phyloP scores from a whole-genome alignment of 768 basidiomycete species.

The Ramaria rubella region DNA sequence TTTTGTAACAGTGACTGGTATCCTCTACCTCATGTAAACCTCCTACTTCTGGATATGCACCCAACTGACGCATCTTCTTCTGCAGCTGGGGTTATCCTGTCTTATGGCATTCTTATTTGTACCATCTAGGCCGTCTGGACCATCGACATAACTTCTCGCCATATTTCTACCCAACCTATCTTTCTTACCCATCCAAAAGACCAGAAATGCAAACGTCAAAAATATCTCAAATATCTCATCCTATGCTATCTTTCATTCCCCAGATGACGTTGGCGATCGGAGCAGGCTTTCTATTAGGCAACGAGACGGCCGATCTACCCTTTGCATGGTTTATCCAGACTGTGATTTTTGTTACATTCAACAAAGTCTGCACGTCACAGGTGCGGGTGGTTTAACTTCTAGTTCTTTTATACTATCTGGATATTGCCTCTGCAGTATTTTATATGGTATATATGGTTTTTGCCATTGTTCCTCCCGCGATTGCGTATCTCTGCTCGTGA shows the following conservation, averaged over 20 bases:
- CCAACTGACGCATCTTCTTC: neutral
- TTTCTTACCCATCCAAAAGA: slow-evolving; percentile 56
- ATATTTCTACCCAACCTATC: slow-evolving; percentile 93
- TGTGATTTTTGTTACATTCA: slow-evolving; percentile 85
- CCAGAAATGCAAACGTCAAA: neutral
- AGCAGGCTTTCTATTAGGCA: slow-evolving; percentile 67
- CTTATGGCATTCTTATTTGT: slow-evolving; percentile 85
- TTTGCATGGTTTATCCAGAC: slow-evolving; percentile 94
- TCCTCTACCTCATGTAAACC: slow-evolving; percentile 66
- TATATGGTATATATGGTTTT: slow-evolving; percentile 88
- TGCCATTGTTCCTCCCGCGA: slow-evolving; percentile 73
- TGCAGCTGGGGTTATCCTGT: slow-evolving; percentile 92
- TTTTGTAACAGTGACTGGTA: slow-evolving; percentile 52
- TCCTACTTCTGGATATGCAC: slow-evolving; percentile 6
- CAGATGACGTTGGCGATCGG: slow-evolving; percentile 70
- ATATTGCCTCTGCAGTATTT: slow-evolving; percentile 62
- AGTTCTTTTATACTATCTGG: neutral
- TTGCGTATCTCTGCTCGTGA: slow-evolving; percentile 45
- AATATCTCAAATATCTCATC: slow-evolving; percentile 17
- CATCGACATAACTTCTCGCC: slow-evolving; percentile 98
- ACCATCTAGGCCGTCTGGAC: slow-evolving; percentile 85
- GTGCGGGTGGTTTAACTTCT: slow-evolving; percentile 32
- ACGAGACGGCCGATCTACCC: slow-evolving; percentile 50
- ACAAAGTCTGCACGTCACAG: slow-evolving; percentile 98
- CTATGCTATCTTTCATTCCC: slow-evolving; percentile 76